These are phyloP conservation scores for Metschnikowia colocasiae DNA, from an alignment of 805 yeast species.

Conservation along the genomic window DNA sequence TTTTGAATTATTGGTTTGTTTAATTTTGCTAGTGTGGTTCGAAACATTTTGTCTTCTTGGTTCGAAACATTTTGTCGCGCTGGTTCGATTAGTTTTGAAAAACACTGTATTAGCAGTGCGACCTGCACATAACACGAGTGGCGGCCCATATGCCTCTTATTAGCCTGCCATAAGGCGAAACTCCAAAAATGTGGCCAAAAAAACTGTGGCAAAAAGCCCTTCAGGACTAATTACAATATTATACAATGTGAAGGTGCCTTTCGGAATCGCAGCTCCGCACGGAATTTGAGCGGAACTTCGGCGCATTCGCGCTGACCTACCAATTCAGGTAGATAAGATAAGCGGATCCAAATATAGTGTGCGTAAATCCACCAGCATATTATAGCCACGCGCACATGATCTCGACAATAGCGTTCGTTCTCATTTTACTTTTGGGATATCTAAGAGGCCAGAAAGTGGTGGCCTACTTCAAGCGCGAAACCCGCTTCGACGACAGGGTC, in stretches of 20 bases:
- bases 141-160: background rate
- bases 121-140: background rate
- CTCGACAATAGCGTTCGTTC: background rate
- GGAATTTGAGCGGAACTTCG: conserved; percentile 1
- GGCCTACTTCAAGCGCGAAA: background rate
- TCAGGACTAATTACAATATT: background rate
- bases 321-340: background rate
- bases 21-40: too few species aligned
- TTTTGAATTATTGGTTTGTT: too few species aligned
- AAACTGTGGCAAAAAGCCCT: background rate
- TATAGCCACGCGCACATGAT: background rate
- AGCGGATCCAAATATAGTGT: background rate
- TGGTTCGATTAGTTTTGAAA: background rate
- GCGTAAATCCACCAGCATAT: background rate
- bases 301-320: background rate
- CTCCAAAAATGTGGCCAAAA: too few species aligned
- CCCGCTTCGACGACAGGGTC: background rate
- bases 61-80: too few species aligned
- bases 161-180: background rate
- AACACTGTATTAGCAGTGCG: background rate
- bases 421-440: background rate
- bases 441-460: background rate
- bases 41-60: too few species aligned
- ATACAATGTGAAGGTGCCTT: background rate
- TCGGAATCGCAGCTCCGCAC: background rate